Conservation (phyloP, 2,329 filamentous ascomycete species). For the Achaetomium macrosporum region DNA sequence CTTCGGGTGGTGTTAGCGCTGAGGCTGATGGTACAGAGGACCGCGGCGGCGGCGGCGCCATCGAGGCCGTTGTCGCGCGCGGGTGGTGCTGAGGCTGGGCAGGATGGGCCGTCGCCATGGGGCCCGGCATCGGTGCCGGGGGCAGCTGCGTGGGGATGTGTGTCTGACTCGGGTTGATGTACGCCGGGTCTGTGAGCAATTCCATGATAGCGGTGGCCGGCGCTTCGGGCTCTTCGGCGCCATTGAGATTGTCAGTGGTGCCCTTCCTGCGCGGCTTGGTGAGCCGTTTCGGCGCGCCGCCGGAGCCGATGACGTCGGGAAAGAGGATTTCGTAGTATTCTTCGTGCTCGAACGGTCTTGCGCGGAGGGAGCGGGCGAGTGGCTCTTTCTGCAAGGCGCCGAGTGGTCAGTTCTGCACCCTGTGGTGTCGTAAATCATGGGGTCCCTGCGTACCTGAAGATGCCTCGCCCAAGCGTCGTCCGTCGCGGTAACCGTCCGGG, state of each 20-base stretch:
- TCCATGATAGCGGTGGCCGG: slow-evolving; percentile 44
- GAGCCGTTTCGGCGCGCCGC: slow-evolving; percentile 53
- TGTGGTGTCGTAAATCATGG: too few species aligned
- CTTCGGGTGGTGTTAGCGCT: slow-evolving; percentile 52
- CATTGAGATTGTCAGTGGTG: slow-evolving; percentile 37
- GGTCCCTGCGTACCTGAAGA: slow-evolving; percentile 43
- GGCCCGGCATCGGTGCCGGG: slow-evolving; percentile 22
- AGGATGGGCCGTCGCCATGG: slow-evolving; percentile 16
- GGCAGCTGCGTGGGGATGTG: slow-evolving; percentile 25
- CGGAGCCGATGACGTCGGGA: slow-evolving; percentile 54
- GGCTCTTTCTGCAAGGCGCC: slow-evolving; percentile 45
- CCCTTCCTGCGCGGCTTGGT: slow-evolving; percentile 49
- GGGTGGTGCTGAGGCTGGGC: slow-evolving; percentile 21
- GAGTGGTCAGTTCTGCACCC: slow-evolving; percentile 10
- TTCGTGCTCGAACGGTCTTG: slow-evolving; percentile 55
- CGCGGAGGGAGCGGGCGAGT: slow-evolving; percentile 50
- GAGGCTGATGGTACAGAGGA: slow-evolving; percentile 36
- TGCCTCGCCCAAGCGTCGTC: slow-evolving; percentile 54
- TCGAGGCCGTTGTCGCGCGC: slow-evolving; percentile 18
- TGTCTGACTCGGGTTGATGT: slow-evolving; percentile 20
- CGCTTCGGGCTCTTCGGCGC: slow-evolving; percentile 41
- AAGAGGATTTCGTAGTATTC: slow-evolving; percentile 56
- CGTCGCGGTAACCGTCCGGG: slow-evolving; percentile 47
- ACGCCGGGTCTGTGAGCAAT: slow-evolving; percentile 34
- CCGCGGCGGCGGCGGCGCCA: slow-evolving; percentile 32